phyloP scores from a whole-genome alignment of 495 filamentous ascomycete genomes.

The Lepidopterella palustris region DNA sequence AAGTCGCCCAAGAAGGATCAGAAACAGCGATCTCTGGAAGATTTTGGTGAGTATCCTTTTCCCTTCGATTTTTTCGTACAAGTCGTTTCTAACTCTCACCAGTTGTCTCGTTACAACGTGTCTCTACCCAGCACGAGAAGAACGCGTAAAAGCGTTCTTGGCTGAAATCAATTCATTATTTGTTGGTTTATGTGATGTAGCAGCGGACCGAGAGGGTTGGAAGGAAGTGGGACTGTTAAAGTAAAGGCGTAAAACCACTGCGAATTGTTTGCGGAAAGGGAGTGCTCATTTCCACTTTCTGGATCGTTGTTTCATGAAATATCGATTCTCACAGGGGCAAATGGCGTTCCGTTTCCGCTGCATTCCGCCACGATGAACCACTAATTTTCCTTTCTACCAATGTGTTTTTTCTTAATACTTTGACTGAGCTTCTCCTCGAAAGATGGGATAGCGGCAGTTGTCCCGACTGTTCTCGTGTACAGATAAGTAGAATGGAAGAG shows the following conservation, averaged over 20 bases:
- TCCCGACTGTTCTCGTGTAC: conserved; percentile 13
- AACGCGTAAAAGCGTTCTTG: conserved; percentile 44
- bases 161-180: neutral
- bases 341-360: neutral
- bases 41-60: conserved; percentile 61
- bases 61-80: neutral
- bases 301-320: neutral
- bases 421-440: neutral
- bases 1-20: conserved; percentile 67
- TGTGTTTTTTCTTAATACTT: conserved; percentile 14
- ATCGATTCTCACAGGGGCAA: neutral
- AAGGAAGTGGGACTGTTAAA: neutral
- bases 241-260: neutral
- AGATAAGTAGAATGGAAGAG: conserved; percentile 19
- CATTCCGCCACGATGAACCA: neutral
- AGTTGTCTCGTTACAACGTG: conserved; percentile 78
- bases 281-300: neutral
- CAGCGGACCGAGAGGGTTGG: neutral
- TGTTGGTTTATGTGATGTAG: neutral
- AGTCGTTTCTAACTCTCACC: conserved; percentile 29
- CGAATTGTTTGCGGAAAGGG: neutral
- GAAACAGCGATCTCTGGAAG: conserved; percentile 72
- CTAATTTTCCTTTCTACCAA: conserved; percentile 17
- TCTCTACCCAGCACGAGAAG: conserved; percentile 79
- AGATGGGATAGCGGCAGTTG: neutral